These are phyloP conservation scores for Leccinum subgranulosum DNA, from an alignment of 768 basidiomycete species.

Conservation along the genomic window DNA sequence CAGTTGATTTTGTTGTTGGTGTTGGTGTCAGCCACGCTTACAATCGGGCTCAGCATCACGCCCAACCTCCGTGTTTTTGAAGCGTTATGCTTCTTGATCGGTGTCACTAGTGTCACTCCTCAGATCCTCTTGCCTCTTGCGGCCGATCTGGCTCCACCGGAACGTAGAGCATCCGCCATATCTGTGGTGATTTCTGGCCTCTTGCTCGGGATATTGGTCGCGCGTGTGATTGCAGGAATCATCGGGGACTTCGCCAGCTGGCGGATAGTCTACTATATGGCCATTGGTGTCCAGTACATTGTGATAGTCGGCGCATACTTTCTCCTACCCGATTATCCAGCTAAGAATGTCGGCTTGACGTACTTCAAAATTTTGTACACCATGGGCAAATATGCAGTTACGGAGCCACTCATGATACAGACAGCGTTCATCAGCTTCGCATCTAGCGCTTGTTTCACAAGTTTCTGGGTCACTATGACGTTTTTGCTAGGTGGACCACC, in stretches of 20 bases:
- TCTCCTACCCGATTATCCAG: conserved; percentile 79
- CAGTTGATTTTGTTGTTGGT: conserved; percentile 63
- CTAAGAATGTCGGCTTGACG: conserved; percentile 61
- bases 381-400: conserved; percentile 74
- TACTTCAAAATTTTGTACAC: conserved; percentile 69
- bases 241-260: conserved; percentile 71
- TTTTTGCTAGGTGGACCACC: conserved; percentile 77
- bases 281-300: conserved; percentile 63
- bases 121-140: conserved; percentile 75
- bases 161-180: conserved; percentile 69
- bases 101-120: conserved; percentile 66
- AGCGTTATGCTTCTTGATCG: conserved; percentile 66
- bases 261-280: conserved; percentile 75
- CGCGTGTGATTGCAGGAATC: conserved; percentile 71
- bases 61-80: conserved; percentile 58
- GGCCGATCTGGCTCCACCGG: conserved; percentile 77
- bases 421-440: conserved; percentile 57
- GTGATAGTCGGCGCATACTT: conserved; percentile 60
- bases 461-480: conserved; percentile 74
- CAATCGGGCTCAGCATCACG: conserved; percentile 71
- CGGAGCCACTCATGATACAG: conserved; percentile 78
- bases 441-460: conserved; percentile 55
- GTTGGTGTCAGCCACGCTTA: conserved; percentile 50
- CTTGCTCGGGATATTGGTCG: conserved; percentile 69
- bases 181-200: conserved; percentile 70